Base-by-base conservation (phyloP, 305 asterid species). In the Fraxinus floribunda region DNA sequence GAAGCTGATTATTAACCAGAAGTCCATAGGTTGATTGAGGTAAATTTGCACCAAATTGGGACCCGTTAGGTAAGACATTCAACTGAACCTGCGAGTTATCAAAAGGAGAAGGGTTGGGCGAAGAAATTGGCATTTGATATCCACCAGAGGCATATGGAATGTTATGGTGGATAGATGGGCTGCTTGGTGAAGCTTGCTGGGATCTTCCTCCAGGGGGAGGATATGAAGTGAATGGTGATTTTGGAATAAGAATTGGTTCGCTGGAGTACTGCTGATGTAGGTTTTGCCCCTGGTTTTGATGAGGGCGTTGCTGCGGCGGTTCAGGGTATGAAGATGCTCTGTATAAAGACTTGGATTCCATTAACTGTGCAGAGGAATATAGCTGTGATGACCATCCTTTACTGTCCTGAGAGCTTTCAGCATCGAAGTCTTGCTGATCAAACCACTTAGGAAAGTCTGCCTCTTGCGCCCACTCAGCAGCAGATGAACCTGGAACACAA, bases 261-360 rank as follows among this genome's bases (percentile, higher is more conserved):
- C 92, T 89, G 75, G 93, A 88, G 87, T 88, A 87, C 57, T 88
- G 94, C 74, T 91, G 90, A 44, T 85, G 92, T 71, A 77, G 55
- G 76, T 76, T 86, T 74, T 84, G 93, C 70, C 68, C 88, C 55
- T 30, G 76, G 76, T 70, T 70, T 15, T 85, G 92, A 38, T 83
- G 86, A 76, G 86, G 88, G 71, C 84, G 86, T 52, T 90, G 97
- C 83, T 90, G 97, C 72, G 92, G 95, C 55, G 88, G 95, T 77
- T 94, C 98, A 26, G 99, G 98, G 84, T 93, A 92, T 26, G 99
- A 95, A 71, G 97, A 88, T 82, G 99, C 90, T 85, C 99, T 88
- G 85, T 91, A 87, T 87, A 94, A 81, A 20, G 86, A 80, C 79
- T 88, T 89, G 30, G 93, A 60, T 77, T 93, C 99, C 84, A 87